Conservation (phyloP, 1,139 yeast species). For the Ogataea hybrid region DNA sequence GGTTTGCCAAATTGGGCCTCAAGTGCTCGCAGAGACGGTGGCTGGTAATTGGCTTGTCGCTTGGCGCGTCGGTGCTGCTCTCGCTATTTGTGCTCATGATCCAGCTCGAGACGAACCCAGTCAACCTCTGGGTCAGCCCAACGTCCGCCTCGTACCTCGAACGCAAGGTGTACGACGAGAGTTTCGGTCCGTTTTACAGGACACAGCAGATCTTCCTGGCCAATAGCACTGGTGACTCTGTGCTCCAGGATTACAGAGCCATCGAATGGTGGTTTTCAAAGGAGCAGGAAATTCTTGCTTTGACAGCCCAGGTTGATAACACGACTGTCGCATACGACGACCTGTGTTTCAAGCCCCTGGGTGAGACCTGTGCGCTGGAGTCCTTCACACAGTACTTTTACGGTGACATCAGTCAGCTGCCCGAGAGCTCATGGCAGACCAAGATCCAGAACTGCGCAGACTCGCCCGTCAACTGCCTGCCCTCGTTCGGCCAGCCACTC, state of each 20-base stretch:
- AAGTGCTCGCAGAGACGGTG: constrained; percentile 61
- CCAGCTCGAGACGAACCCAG: constrained; percentile 74
- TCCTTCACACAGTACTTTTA: constrained; percentile 86
- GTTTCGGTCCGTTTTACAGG: constrained; percentile 91
- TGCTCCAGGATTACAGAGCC: constrained; percentile 56
- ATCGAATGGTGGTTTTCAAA: constrained; percentile 86
- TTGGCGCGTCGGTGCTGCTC: constrained; percentile 43
- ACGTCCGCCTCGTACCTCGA: constrained; percentile 66
- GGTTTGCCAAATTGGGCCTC: constrained; percentile 49
- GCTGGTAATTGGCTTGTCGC: constrained; percentile 46
- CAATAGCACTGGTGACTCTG: constrained; percentile 59
- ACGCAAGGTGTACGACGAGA: constrained; percentile 66
- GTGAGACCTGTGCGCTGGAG: constrained; percentile 81
- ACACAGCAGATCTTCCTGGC: constrained; percentile 81
- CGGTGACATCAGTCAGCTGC: constrained; percentile 56
- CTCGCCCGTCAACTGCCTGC: constrained; percentile 90
- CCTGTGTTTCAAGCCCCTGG: constrained; percentile 80
- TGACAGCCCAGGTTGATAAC: constrained; percentile 21
- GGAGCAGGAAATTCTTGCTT: constrained; percentile 51
- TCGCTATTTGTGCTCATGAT: constrained; percentile 55
- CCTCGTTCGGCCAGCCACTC: constrained; percentile 88
- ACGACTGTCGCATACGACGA: constrained; percentile 44
- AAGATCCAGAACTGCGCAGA: constrained; percentile 59
- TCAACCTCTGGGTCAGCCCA: constrained; percentile 87
- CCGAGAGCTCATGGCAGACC: constrained; percentile 51